Percentiles rank a stretch among this genome's conserved stretches.
phyloP scores from a whole-genome alignment of 768 basidiomycete genomes.

The Nidularia sp. region DNA sequence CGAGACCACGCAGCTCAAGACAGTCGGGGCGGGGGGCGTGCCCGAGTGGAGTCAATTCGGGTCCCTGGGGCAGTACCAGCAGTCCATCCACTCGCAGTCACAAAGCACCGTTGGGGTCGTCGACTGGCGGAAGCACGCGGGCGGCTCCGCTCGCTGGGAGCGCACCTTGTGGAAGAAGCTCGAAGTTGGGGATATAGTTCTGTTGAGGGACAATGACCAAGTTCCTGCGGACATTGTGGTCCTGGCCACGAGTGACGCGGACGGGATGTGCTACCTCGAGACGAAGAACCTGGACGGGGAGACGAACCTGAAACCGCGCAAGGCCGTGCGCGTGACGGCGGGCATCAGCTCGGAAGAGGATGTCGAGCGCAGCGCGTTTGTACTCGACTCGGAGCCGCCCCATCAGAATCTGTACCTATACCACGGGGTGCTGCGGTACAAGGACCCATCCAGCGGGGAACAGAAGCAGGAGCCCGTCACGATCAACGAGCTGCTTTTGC shows the following conservation, averaged over 20 bases:
- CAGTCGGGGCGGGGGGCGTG: slow-evolving; percentile 14
- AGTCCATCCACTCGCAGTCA: slow-evolving; percentile 51
- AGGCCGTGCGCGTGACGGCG: slow-evolving; percentile 71
- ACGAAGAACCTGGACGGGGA: slow-evolving; percentile 98
- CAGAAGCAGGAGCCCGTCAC: slow-evolving; percentile 66
- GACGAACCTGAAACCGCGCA: slow-evolving; percentile 91
- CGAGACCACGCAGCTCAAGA: slow-evolving; percentile 17
- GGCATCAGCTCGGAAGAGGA: slow-evolving; percentile 83
- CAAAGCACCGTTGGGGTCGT: slow-evolving; percentile 58
- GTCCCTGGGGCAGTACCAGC: slow-evolving; percentile 49
- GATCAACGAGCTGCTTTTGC: slow-evolving; percentile 90
- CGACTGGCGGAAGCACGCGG: slow-evolving; percentile 68
- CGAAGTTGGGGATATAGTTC: slow-evolving; percentile 93
- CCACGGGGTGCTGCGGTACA: slow-evolving; percentile 80
- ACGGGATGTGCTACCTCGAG: slow-evolving; percentile 92
- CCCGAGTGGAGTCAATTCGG: slow-evolving; percentile 31
- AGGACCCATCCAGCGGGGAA: slow-evolving; percentile 45
- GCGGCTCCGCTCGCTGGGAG: slow-evolving; percentile 84
- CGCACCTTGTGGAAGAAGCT: slow-evolving; percentile 98
- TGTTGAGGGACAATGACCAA: slow-evolving; percentile 91
- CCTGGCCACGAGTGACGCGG: slow-evolving; percentile 85
- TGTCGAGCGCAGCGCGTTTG: slow-evolving; percentile 80
- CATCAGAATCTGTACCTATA: slow-evolving; percentile 92
- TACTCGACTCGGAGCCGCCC: slow-evolving; percentile 90
- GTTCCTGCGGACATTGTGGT: slow-evolving; percentile 96